Percentiles rank a stretch among this genome's conserved stretches.
Evolutionary conservation across 208 protist species (phyloP).

Genomic region (Trypanosoma rangeli): DNA sequence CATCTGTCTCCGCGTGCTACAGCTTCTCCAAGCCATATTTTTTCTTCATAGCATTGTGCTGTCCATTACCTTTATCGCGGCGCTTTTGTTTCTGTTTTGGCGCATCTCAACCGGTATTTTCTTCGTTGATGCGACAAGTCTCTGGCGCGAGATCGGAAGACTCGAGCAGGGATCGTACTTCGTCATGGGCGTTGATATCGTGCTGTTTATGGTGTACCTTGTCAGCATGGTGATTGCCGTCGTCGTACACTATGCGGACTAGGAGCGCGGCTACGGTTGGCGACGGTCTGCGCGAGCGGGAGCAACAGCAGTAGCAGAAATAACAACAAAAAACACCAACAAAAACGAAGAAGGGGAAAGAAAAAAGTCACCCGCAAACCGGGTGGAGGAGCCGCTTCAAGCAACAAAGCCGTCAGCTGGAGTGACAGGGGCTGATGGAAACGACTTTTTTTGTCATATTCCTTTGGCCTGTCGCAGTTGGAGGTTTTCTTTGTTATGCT

Average conservation of each 20-base stretch:
- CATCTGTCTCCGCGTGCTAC: constrained; percentile 57
- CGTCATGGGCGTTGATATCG: constrained; percentile 50
- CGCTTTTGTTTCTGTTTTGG: constrained; percentile 48
- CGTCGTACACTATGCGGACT: constrained; percentile 45
- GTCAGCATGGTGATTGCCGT: constrained; percentile 73
- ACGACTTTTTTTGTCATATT: background rate
- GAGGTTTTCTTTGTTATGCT: background rate
- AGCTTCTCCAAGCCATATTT: constrained; percentile 53
- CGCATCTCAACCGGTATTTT: constrained; percentile 47
- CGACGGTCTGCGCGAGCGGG: background rate
- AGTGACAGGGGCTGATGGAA: background rate
- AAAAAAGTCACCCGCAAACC: too few species aligned
- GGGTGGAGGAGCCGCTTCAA: too few species aligned
- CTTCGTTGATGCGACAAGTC: constrained; percentile 79
- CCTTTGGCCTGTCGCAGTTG: background rate
- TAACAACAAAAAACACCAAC: background rate
- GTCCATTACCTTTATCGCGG: constrained; percentile 31
- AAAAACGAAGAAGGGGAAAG: constrained; percentile 9
- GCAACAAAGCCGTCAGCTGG: background rate
- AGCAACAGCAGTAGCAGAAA: constrained; percentile 2
- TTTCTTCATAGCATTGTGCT: constrained; percentile 50
- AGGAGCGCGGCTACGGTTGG: background rate
- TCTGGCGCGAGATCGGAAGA: constrained; percentile 66
- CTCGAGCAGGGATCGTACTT: constrained; percentile 70
- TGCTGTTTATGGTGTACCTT: constrained; percentile 57